Conservation (phyloP, 148 eudicot species). For the Polygonum aviculare region DNA sequence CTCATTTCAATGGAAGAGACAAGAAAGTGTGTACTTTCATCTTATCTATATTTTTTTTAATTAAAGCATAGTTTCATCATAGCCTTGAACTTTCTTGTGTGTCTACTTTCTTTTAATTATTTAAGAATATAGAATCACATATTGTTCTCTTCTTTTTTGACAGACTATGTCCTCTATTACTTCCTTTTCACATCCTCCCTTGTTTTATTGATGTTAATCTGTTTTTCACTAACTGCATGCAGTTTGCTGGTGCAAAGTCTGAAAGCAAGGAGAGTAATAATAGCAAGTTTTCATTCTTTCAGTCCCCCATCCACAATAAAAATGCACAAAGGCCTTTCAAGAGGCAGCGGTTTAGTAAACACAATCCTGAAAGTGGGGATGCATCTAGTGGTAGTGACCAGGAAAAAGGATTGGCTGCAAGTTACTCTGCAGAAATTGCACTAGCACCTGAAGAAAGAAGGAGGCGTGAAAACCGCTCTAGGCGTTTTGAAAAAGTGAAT, state of each 20-base stretch:
- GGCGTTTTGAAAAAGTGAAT: constrained; percentile 74
- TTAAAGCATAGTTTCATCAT: background rate
- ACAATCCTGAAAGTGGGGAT: constrained; percentile 49
- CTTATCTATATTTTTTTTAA: background rate
- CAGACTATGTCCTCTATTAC: background rate
- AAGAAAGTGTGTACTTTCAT: constrained; percentile 43
- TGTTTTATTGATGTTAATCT: background rate
- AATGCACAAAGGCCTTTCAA: constrained; percentile 51
- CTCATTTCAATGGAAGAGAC: constrained; percentile 38
- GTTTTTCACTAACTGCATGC: constrained; percentile 16
- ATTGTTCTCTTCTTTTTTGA: background rate
- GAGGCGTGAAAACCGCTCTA: constrained; percentile 84
- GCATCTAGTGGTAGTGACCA: constrained; percentile 88
- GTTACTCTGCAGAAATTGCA: constrained; percentile 60
- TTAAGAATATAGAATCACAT: background rate
- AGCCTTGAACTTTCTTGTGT: background rate
- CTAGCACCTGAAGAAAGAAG: constrained; percentile 84
- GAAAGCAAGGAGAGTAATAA: constrained; percentile 38
- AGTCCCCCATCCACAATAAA: constrained; percentile 34
- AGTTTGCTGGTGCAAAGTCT: constrained; percentile 52
- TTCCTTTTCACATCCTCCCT: background rate
- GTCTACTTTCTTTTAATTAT: background rate
- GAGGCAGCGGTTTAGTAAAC: constrained; percentile 56
- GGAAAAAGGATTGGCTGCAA: constrained; percentile 64
- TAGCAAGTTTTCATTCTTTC: constrained; percentile 38